Conservation (phyloP, 2,329 filamentous ascomycete species). For the Paracoccidioides brasiliensis region DNA sequence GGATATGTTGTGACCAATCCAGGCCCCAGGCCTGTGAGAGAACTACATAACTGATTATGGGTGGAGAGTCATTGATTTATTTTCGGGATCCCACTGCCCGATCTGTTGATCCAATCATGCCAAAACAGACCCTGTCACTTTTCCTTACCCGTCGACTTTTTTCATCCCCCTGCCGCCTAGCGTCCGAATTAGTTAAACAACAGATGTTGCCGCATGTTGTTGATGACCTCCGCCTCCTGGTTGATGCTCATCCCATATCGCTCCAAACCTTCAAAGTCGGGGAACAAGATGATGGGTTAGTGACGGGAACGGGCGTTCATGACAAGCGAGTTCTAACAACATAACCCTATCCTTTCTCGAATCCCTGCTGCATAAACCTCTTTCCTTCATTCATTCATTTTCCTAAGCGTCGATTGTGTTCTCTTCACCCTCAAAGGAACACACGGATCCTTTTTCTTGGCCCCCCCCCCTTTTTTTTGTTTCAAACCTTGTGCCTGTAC, state of each 20-base stretch:
- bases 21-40: not conserved
- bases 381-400: not conserved
- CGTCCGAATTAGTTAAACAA: not conserved
- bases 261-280: not conserved
- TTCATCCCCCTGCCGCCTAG: not conserved
- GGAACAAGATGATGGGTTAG: not conserved
- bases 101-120: not conserved
- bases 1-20: not conserved
- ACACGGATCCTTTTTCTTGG: not conserved
- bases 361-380: not conserved
- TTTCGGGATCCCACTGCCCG: not conserved
- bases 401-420: not conserved
- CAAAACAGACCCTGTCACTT: not conserved
- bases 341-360: not conserved
- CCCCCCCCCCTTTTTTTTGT: too few relatives aligned
- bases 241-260: not conserved
- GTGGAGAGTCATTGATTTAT: not conserved
- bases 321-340: not conserved
- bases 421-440: too few relatives aligned
- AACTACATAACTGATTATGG: not conserved
- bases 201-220: not conserved
- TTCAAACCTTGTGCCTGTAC: too few relatives aligned
- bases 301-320: not conserved
- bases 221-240: not conserved
- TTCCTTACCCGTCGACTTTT: not conserved